Evolutionary conservation across 106 monocot species (phyloP).

Genomic region (Posidonia australis): DNA sequence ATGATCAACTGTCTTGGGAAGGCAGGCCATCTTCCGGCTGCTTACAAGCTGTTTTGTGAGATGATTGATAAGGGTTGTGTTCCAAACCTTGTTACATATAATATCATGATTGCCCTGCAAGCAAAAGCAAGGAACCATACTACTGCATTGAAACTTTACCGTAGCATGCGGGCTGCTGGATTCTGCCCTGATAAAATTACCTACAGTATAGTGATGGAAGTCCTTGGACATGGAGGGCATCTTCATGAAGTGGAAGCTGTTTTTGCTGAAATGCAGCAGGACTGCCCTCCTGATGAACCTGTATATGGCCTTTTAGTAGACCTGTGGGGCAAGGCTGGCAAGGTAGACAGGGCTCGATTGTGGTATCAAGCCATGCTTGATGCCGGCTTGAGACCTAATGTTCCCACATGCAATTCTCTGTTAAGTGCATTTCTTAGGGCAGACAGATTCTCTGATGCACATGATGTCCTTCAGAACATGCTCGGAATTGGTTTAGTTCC

Average conservation of each 20-base stretch:
- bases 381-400: constrained; percentile 69
- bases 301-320: constrained; percentile 89
- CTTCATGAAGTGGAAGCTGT: constrained; percentile 71
- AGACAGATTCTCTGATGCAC: constrained; percentile 53
- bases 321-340: constrained; percentile 92
- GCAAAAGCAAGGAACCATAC: constrained; percentile 85
- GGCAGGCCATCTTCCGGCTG: constrained; percentile 67
- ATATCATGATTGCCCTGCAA: constrained; percentile 89
- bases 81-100: constrained; percentile 93
- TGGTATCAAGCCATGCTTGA: constrained; percentile 85
- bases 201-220: constrained; percentile 90
- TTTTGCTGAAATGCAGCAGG: constrained; percentile 63
- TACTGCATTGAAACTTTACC: constrained; percentile 59
- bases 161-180: constrained; percentile 80
- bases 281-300: constrained; percentile 84
- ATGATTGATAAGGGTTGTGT: constrained; percentile 73
- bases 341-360: constrained; percentile 55
- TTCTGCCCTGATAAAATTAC: constrained; percentile 91
- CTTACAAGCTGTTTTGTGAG: constrained; percentile 73
- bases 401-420: constrained; percentile 86
- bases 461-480: constrained; percentile 60
- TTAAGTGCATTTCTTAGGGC: constrained; percentile 70
- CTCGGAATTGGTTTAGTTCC: constrained; percentile 47
- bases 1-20: constrained; percentile 98
- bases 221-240: constrained; percentile 62